A percentile compares a stretch with the other conserved stretches of the same genome.
These are phyloP conservation scores for Xylaria polymorpha DNA, from an alignment of 2,329 filamentous ascomycete genomes.

Conservation along the genomic window DNA sequence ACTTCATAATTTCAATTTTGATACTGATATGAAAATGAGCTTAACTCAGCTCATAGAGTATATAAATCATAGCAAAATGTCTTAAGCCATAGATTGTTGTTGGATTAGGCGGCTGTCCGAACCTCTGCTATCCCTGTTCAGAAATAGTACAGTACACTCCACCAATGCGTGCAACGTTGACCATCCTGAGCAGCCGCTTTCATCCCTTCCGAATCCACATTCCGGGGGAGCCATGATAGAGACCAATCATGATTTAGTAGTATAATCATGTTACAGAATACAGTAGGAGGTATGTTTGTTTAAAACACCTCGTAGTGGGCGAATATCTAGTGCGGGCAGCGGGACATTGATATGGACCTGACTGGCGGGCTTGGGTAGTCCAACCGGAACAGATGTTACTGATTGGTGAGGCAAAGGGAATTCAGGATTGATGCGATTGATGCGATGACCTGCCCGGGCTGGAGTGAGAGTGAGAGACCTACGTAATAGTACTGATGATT, in stretches of 20 bases:
- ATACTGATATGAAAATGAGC: not conserved
- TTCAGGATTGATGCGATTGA: slow-evolving; percentile 7
- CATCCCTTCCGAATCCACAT: slow-evolving; percentile 39
- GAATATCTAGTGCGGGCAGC: not conserved
- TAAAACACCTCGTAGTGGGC: not conserved
- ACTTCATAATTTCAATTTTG: not conserved
- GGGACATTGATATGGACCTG: not conserved
- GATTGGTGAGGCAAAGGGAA: not conserved
- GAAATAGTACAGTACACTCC: not conserved
- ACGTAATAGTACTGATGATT: slow-evolving; percentile 33
- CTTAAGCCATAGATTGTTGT: too few species aligned
- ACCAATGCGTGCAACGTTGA: slow-evolving; percentile 3
- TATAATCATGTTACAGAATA: slow-evolving; percentile 13
- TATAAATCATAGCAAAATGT: too few species aligned
- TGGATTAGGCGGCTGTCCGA: not conserved
- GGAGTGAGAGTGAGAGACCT: slow-evolving; percentile 20
- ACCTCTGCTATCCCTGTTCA: not conserved
- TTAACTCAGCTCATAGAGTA: not conserved
- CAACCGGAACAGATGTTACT: not conserved
- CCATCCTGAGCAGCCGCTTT: slow-evolving; percentile 4
- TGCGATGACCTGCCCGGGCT: not conserved
- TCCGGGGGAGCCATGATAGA: slow-evolving; percentile 25
- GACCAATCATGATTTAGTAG: slow-evolving; percentile 9
- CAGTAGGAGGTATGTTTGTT: not conserved
- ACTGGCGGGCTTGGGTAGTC: not conserved